Conservation (phyloP, 768 basidiomycete genomes). For the Auriculariales sp. region DNA sequence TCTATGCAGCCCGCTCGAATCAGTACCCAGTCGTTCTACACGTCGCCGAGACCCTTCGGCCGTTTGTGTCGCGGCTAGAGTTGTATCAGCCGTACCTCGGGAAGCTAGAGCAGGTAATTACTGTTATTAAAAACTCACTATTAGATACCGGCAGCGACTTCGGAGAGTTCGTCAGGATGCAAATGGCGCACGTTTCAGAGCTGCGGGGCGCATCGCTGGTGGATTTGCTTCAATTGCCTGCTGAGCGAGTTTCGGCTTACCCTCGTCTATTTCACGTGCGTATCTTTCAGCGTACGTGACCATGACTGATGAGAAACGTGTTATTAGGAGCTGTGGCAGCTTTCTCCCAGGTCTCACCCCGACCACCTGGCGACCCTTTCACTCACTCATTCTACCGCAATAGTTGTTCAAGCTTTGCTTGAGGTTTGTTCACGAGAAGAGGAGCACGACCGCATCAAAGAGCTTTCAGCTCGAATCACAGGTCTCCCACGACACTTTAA, state of each 20-base stretch:
- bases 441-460: conserved; percentile 63
- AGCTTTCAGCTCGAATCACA: conserved; percentile 40
- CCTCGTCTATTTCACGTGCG: conserved; percentile 61
- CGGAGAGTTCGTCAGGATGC: conserved; percentile 69
- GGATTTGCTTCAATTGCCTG: conserved; percentile 59
- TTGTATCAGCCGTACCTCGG: conserved; percentile 82
- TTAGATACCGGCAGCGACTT: conserved; percentile 50
- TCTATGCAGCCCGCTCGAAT: conserved; percentile 27
- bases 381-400: conserved; percentile 45
- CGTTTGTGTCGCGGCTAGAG: conserved; percentile 54
- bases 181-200: conserved; percentile 32
- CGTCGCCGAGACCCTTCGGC: conserved; percentile 43
- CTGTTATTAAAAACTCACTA: conserved; percentile 33
- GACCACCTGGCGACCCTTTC: conserved; percentile 59
- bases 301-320: no score
- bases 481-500: conserved; percentile 38
- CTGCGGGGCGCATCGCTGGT: conserved; percentile 52
- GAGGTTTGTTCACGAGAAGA: conserved; percentile 81
- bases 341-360: conserved; percentile 54
- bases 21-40: conserved; percentile 31
- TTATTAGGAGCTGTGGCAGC: conserved; percentile 59
- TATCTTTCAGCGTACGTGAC: no score
- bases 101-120: conserved; percentile 44
- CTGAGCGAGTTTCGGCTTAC: conserved; percentile 56
- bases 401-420: conserved; percentile 61